Conservation (phyloP, 768 basidiomycete species). For the Naganishia friedmannii region DNA sequence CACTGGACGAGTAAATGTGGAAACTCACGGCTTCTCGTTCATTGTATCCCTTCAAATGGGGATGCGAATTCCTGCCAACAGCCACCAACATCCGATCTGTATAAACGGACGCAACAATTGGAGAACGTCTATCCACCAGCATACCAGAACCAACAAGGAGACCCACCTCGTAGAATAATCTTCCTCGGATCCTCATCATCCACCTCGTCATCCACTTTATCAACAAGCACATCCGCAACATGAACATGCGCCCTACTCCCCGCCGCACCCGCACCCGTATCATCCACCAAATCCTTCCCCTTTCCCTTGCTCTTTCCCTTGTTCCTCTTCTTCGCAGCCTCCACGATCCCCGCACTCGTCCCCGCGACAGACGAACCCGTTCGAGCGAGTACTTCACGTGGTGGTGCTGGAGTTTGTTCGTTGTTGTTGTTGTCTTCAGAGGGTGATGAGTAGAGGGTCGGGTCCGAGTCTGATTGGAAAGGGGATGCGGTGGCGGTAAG, state of each 20-base stretch:
- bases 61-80: conserved; percentile 62
- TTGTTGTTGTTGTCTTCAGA: too few species aligned
- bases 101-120: too few species aligned
- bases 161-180: conserved; percentile 1
- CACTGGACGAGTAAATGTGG: not conserved
- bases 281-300: not conserved
- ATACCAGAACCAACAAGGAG: not conserved
- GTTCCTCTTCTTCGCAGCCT: conserved; percentile 37
- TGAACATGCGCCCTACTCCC: conserved; percentile 30
- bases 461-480: not conserved
- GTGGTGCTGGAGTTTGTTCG: conserved; percentile 56
- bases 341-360: conserved; percentile 66
- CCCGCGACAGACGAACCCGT: conserved; percentile 60
- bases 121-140: not conserved
- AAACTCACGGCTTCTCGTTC: conserved; percentile 37
- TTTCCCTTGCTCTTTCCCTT: not conserved
- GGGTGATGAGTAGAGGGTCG: not conserved
- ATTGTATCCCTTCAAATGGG: conserved; percentile 37
- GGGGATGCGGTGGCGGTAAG: not conserved
- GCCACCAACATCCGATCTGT: conserved; percentile 86
- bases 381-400: conserved; percentile 66
- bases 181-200: conserved; percentile 28
- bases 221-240: not conserved
- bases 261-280: not conserved
- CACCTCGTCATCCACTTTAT: conserved; percentile 37